Conservation (phyloP, 2,329 filamentous ascomycete genomes). For the Monosporascus cannonballus region DNA sequence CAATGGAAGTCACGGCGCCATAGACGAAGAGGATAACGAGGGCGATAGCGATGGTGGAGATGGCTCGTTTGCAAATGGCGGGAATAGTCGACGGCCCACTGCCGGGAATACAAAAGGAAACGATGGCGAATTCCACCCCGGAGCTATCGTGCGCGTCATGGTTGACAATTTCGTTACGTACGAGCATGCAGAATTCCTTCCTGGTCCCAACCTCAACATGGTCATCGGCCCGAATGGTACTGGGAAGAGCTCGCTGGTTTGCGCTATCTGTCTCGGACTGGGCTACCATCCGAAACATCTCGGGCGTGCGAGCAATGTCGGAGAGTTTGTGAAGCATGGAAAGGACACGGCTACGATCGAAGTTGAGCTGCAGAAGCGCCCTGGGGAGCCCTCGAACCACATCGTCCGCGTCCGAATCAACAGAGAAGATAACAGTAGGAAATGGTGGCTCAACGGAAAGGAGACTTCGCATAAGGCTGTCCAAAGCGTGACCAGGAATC, state of each 20-base stretch:
- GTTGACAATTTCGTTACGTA: constrained; percentile 93
- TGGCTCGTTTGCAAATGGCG: background rate
- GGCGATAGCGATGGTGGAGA: background rate
- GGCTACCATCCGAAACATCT: constrained; percentile 78
- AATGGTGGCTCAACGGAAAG: constrained; percentile 71
- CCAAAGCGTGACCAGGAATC: constrained; percentile 57
- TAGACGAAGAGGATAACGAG: constrained; percentile 10
- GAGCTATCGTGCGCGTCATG: constrained; percentile 82
- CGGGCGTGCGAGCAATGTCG: constrained; percentile 76
- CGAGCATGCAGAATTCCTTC: constrained; percentile 81
- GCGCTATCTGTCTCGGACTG: constrained; percentile 88
- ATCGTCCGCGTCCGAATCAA: constrained; percentile 72
- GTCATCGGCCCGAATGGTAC: constrained; percentile 98
- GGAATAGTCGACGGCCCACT: background rate
- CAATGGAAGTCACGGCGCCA: constrained; percentile 1
- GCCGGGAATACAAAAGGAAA: background rate
- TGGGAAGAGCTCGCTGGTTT: constrained; percentile 94
- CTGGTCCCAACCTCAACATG: constrained; percentile 94
- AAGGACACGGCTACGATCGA: constrained; percentile 73
- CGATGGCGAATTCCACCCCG: constrained; percentile 52
- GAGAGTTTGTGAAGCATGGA: constrained; percentile 92
- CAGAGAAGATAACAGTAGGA: constrained; percentile 72
- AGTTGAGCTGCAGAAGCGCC: constrained; percentile 73
- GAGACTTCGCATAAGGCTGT: constrained; percentile 58
- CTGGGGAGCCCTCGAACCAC: constrained; percentile 57